Percentiles rank a stretch among this genome's conserved stretches.
phyloP scores from a whole-genome alignment of 2,329 filamentous ascomycete genomes.

The Pseudodiploospora longispora region DNA sequence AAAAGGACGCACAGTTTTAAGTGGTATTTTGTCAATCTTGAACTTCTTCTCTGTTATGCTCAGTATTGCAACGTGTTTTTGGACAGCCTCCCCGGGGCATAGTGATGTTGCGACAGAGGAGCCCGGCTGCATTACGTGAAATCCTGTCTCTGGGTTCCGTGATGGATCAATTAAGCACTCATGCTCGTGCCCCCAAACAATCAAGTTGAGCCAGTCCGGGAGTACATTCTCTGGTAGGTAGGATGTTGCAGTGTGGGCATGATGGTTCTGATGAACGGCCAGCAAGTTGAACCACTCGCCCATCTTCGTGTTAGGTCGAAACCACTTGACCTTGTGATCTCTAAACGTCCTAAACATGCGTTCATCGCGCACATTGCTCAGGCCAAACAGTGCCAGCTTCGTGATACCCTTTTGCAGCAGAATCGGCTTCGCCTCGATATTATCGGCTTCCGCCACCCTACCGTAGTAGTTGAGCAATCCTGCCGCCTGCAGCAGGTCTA shows the following conservation, averaged over 20 bases:
- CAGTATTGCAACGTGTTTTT: conserved; percentile 84
- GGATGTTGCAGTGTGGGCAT: conserved; percentile 84
- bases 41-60: conserved; percentile 79
- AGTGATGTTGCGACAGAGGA: conserved; percentile 94
- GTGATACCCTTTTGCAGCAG: conserved; percentile 88
- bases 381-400: conserved; percentile 84
- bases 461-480: conserved; percentile 96
- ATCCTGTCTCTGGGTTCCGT: conserved; percentile 78
- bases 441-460: conserved; percentile 82
- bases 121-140: conserved; percentile 94
- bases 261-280: conserved; percentile 92
- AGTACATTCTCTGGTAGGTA: conserved; percentile 91
- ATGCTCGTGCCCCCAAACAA: conserved; percentile 97
- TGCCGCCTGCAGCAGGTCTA: conserved; percentile 85
- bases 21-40: conserved; percentile 66
- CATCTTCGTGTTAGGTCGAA: conserved; percentile 69
- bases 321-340: conserved; percentile 91
- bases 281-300: conserved; percentile 94
- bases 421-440: conserved; percentile 85
- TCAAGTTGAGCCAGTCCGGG: conserved; percentile 81
- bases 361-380: conserved; percentile 95
- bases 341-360: conserved; percentile 88
- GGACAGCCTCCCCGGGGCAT: conserved; percentile 77
- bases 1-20: conserved; percentile 88
- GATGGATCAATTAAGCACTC: conserved; percentile 85